Percentiles rank a stretch among this genome's conserved stretches.
phyloP scores from a whole-genome alignment of 2,329 filamentous ascomycete genomes.

The Aureobasidium sp. region DNA sequence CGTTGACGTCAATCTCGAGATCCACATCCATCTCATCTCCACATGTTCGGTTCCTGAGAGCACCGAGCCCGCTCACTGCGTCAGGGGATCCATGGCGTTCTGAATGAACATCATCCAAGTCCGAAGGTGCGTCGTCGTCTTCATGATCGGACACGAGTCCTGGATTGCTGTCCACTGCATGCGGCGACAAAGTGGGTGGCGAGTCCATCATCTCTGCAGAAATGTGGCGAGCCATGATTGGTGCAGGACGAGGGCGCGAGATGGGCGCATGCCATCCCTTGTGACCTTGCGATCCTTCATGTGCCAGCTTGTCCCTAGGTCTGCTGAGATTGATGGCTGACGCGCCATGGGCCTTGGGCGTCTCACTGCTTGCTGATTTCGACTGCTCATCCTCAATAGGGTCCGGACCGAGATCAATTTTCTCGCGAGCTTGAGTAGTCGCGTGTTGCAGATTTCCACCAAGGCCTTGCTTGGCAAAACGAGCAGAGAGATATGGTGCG shows the following conservation, averaged over 20 bases:
- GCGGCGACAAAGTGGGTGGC: slow-evolving; percentile 29
- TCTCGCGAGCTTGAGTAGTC: slow-evolving; percentile 22
- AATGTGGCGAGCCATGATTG: slow-evolving; percentile 18
- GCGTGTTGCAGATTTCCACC: slow-evolving; percentile 29
- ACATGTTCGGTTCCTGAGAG: slow-evolving; percentile 17
- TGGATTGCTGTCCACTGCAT: slow-evolving; percentile 40
- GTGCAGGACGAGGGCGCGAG: slow-evolving; percentile 23
- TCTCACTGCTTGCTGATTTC: neutral
- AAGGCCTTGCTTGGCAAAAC: slow-evolving; percentile 33
- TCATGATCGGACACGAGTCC: slow-evolving; percentile 43
- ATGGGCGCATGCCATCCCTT: slow-evolving; percentile 22
- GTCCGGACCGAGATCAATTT: slow-evolving; percentile 25
- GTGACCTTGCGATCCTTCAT: slow-evolving; percentile 19
- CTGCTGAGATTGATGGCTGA: neutral
- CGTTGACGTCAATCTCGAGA: slow-evolving; percentile 26
- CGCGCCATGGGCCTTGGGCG: neutral
- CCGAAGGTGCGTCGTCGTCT: slow-evolving; percentile 35
- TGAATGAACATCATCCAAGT: slow-evolving; percentile 20
- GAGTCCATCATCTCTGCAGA: slow-evolving; percentile 20
- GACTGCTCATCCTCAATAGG: slow-evolving; percentile 12
- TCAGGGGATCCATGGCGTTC: slow-evolving; percentile 20
- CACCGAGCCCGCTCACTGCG: slow-evolving; percentile 12
- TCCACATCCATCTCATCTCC: slow-evolving; percentile 27
- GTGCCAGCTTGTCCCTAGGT: slow-evolving; percentile 12
- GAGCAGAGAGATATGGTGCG: slow-evolving; percentile 33